Conservation (phyloP, 1,284 basidiomycete genomes). For the Tetrapyrgos nigripes region DNA sequence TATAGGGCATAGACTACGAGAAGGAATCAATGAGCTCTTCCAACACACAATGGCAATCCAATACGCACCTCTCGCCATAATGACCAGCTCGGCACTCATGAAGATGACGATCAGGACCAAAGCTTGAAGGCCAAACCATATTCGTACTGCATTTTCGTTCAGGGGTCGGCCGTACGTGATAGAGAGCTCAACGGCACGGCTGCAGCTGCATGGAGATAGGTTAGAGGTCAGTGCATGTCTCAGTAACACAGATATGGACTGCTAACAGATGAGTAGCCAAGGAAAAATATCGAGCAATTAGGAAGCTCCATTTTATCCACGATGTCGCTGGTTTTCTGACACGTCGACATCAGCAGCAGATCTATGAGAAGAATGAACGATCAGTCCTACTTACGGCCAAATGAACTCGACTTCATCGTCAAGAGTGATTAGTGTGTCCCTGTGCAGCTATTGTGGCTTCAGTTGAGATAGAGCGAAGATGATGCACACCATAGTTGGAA, state of each 20-base stretch:
- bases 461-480: not conserved
- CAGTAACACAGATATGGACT: not conserved
- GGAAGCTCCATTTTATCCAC: slow-evolving; percentile 28
- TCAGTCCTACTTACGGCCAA: slow-evolving; percentile 21
- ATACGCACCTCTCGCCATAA: slow-evolving; percentile 26
- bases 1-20: slow-evolving; percentile 27
- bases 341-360: not conserved
- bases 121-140: slow-evolving; percentile 26
- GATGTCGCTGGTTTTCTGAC: slow-evolving; percentile 25
- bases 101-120: slow-evolving; percentile 22
- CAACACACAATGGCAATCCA: not conserved
- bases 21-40: not conserved
- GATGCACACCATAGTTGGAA: slow-evolving; percentile 22
- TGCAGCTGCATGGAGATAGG: slow-evolving; percentile 15
- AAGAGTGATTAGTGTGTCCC: slow-evolving; percentile 27
- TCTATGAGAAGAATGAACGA: not conserved
- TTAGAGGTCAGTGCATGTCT: not conserved
- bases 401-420: slow-evolving; percentile 28
- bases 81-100: slow-evolving; percentile 25
- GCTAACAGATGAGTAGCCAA: slow-evolving; percentile 23
- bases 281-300: slow-evolving; percentile 29
- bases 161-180: slow-evolving; percentile 6
- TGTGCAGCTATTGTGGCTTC: slow-evolving; percentile 5
- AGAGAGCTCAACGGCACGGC: slow-evolving; percentile 13
- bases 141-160: slow-evolving; percentile 14